Conservation (phyloP, 805 yeast species). For the Myxozyma vanderwaltii region DNA sequence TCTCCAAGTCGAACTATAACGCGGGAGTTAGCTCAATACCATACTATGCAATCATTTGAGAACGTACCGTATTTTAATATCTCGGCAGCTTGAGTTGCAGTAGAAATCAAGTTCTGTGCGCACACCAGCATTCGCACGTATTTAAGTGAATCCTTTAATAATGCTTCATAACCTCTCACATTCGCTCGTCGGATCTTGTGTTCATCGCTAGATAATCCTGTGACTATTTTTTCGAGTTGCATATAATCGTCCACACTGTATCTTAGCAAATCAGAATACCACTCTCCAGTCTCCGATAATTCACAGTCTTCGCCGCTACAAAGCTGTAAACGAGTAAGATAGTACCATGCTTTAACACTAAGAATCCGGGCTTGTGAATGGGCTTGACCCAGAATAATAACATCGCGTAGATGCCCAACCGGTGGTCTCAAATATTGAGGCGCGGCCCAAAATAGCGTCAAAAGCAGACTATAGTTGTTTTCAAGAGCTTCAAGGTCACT, state of each 20-base stretch:
- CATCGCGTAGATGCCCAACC: constrained; percentile 35
- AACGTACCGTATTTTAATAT: constrained; percentile 16
- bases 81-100: constrained; percentile 13
- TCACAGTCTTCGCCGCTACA: constrained; percentile 1
- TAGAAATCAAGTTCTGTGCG: constrained; percentile 11
- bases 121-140: constrained; percentile 20
- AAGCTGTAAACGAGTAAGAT: constrained; percentile 25
- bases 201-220: constrained; percentile 19
- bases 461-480: constrained; percentile 34
- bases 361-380: constrained; percentile 37
- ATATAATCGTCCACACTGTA: constrained; percentile 28
- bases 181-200: constrained; percentile 13
- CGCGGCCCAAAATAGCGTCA: constrained; percentile 38
- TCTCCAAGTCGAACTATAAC: constrained; percentile 10
- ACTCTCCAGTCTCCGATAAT: constrained; percentile 23
- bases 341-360: constrained; percentile 38
- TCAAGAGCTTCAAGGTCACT: constrained; percentile 36
- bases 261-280: constrained; percentile 31
- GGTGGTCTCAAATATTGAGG: constrained; percentile 33
- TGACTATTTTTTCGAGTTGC: constrained; percentile 22
- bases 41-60: neutral
- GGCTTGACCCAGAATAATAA: constrained; percentile 32
- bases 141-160: constrained; percentile 23
- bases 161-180: constrained; percentile 21
- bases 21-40: neutral